Evolutionary conservation across 2,329 filamentous ascomycete species (phyloP).

Genomic region (Helotiales sp.): DNA sequence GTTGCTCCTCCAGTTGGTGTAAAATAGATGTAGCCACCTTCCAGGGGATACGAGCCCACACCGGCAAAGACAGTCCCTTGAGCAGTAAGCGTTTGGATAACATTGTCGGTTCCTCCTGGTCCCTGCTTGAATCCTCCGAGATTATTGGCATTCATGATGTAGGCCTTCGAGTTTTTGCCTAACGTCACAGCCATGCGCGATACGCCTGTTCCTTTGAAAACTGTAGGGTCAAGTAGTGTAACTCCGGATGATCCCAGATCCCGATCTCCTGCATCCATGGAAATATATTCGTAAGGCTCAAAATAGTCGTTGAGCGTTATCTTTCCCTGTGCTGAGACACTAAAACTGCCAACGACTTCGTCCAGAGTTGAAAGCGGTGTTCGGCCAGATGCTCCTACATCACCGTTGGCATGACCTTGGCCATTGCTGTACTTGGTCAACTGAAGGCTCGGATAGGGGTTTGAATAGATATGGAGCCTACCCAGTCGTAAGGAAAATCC

Average conservation of each 20-base stretch:
- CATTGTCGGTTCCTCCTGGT: constrained; percentile 45
- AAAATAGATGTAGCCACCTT: constrained; percentile 56
- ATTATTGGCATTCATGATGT: constrained; percentile 47
- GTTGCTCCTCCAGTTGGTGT: constrained; percentile 44
- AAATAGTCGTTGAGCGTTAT: constrained; percentile 57
- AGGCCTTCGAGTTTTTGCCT: constrained; percentile 57
- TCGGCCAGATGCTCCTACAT: constrained; percentile 45
- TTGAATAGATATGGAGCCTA: constrained; percentile 21
- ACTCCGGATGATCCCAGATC: constrained; percentile 54
- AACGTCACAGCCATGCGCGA: constrained; percentile 55
- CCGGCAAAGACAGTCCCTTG: constrained; percentile 54
- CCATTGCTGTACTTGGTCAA: constrained; percentile 42
- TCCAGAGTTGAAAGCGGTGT: constrained; percentile 47
- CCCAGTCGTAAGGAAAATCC: constrained; percentile 42
- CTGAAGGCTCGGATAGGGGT: constrained; percentile 22
- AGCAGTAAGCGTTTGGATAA: constrained; percentile 52
- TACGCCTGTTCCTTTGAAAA: constrained; percentile 51
- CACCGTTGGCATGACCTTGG: constrained; percentile 44
- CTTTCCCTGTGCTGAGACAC: constrained; percentile 48
- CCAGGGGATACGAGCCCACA: constrained; percentile 53
- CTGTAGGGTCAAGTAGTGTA: constrained; percentile 49
- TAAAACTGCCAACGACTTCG: constrained; percentile 53
- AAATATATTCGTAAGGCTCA: constrained; percentile 57
- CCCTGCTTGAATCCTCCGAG: constrained; percentile 43
- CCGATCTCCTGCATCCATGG: constrained; percentile 55